A percentile compares a stretch with the other conserved stretches of the same genome.
Conservation (phyloP, 1,284 basidiomycete genomes). For the Leccinum variabile region DNA sequence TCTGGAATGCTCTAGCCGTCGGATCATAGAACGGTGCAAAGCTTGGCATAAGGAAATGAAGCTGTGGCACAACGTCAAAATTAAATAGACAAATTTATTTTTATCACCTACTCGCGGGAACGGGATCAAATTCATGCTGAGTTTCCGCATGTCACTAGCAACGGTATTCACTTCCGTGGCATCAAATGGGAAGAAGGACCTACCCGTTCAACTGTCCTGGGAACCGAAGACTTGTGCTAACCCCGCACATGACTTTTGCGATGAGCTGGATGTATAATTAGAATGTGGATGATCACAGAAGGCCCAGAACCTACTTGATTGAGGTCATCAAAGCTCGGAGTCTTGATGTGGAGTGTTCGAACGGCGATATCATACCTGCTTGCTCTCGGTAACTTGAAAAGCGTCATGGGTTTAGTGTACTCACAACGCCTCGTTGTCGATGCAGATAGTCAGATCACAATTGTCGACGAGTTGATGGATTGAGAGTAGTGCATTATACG, state of each 20-base stretch:
- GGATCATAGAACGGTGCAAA: constrained; percentile 80
- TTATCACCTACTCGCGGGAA: constrained; percentile 75
- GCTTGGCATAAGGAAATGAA: constrained; percentile 90
- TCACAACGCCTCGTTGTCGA: constrained; percentile 92
- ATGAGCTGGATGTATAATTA: constrained; percentile 53
- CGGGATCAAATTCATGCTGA: constrained; percentile 90
- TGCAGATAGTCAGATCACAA: constrained; percentile 86
- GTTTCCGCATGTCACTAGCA: constrained; percentile 84
- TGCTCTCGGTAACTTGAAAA: not conserved
- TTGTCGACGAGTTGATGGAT: constrained; percentile 92
- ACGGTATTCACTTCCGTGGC: constrained; percentile 2
- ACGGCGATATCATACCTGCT: constrained; percentile 79
- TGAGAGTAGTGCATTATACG: constrained; percentile 90
- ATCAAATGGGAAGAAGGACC: constrained; percentile 16
- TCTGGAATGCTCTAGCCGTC: constrained; percentile 62
- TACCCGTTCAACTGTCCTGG: constrained; percentile 91
- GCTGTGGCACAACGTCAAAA: constrained; percentile 38
- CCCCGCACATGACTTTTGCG: constrained; percentile 86
- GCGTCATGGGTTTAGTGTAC: constrained; percentile 23
- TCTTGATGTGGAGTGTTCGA: constrained; percentile 71
- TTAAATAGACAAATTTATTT: not conserved
- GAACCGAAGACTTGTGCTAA: constrained; percentile 89
- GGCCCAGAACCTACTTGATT: constrained; percentile 61
- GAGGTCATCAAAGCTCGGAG: constrained; percentile 73
- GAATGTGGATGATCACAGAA: constrained; percentile 4